Evolutionary conservation across 306 rosid genomes (phyloP).

Genomic region (Morella rubra): DNA sequence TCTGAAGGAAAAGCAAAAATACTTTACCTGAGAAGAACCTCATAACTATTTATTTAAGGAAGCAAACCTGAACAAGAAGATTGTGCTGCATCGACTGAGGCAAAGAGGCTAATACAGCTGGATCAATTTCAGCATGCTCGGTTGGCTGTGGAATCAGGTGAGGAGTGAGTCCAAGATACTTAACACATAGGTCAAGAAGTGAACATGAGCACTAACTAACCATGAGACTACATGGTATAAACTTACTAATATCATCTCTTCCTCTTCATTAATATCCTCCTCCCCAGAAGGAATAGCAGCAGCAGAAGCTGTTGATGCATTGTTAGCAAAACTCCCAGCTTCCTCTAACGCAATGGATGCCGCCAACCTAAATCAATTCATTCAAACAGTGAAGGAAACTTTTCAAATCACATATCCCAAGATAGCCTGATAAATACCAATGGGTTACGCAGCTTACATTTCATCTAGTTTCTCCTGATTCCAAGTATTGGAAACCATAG

Average conservation of each 20-base stretch:
- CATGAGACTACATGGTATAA: background rate
- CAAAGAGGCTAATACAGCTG: constrained; percentile 76
- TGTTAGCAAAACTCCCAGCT: constrained; percentile 22
- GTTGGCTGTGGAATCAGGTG: constrained; percentile 48
- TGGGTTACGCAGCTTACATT: constrained; percentile 46
- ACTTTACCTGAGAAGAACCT: background rate
- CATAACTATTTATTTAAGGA: constrained; percentile 1
- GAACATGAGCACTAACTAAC: background rate
- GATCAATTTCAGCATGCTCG: constrained; percentile 62
- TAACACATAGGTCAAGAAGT: background rate
- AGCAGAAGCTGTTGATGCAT: constrained; percentile 5
- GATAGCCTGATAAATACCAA: constrained; percentile 8
- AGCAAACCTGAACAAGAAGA: constrained; percentile 77
- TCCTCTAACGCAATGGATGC: constrained; percentile 43
- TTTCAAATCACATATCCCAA: constrained; percentile 13
- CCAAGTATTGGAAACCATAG: constrained; percentile 24
- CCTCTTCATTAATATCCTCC: constrained; percentile 29
- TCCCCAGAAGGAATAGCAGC: constrained; percentile 19
- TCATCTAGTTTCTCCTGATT: constrained; percentile 55
- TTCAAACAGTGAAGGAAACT: constrained; percentile 11
- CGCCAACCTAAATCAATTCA: constrained; percentile 46
- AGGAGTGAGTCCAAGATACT: background rate
- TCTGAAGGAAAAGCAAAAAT: background rate
- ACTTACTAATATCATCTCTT: constrained; percentile 37
- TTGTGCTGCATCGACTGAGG: constrained; percentile 87